phyloP scores from a whole-genome alignment of 805 yeast genomes.

The Wickerhamiella sorbophila region DNA sequence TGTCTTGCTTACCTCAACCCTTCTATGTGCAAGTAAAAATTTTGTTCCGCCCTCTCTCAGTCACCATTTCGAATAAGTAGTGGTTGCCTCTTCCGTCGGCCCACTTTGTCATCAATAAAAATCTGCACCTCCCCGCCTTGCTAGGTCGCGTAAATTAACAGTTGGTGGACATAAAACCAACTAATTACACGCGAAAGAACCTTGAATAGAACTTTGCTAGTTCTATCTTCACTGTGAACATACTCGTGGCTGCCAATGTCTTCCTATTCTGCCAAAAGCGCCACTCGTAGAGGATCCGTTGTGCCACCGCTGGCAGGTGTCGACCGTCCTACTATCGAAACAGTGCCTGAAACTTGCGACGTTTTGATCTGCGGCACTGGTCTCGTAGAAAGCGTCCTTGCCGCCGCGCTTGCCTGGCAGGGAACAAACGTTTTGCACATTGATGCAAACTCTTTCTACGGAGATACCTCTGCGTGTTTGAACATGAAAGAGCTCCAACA shows the following conservation, averaged over 20 bases:
- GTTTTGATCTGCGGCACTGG: conserved; percentile 91
- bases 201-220: background rate
- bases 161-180: background rate
- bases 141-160: background rate
- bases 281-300: conserved; percentile 26
- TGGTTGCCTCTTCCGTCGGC: no score
- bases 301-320: conserved; percentile 29
- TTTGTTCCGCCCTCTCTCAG: no score
- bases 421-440: conserved; percentile 92
- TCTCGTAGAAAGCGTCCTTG: conserved; percentile 68
- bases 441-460: conserved; percentile 73
- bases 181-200: background rate
- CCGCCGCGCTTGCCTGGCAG: conserved; percentile 94
- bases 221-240: background rate
- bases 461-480: conserved; percentile 75
- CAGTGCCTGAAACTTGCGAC: conserved; percentile 54
- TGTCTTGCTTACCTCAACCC: no score
- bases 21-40: no score
- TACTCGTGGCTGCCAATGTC: conserved; percentile 18
- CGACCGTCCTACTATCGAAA: conserved; percentile 22
- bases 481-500: conserved; percentile 72
- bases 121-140: conserved; percentile 2
- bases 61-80: no score
- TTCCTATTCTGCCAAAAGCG: conserved; percentile 28
- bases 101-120: conserved; percentile 2